phyloP scores from a whole-genome alignment of 83 land plant genomes.

The Isoetes engelmannii region DNA sequence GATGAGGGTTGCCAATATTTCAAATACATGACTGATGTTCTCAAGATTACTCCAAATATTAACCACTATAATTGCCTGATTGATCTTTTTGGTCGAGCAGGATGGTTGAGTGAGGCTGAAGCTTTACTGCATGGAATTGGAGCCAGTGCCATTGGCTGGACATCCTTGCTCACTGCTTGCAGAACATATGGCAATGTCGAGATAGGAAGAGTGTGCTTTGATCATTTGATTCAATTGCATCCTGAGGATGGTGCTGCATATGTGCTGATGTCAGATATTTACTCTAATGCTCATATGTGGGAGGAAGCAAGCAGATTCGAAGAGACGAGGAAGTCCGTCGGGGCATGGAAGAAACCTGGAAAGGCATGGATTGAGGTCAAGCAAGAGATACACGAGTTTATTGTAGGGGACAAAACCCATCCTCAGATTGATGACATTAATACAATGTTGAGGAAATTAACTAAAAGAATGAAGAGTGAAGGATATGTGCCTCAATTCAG shows the following conservation, averaged over 20 bases:
- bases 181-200: slow-evolving; percentile 5
- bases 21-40: slow-evolving; percentile 8
- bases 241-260: slow-evolving; percentile 3
- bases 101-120: background rate
- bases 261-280: slow-evolving; percentile 7
- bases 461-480: background rate
- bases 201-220: slow-evolving; percentile 1
- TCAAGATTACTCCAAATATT: slow-evolving; percentile 1
- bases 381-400: background rate
- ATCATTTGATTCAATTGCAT: background rate
- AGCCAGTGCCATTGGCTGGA: background rate
- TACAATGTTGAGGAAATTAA: background rate
- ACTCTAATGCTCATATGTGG: slow-evolving; percentile 13
- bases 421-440: no score
- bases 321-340: background rate
- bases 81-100: slow-evolving; percentile 13
- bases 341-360: slow-evolving; percentile 13
- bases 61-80: slow-evolving; percentile 10
- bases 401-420: slow-evolving; percentile 7
- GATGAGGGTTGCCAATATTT: slow-evolving; percentile 5
- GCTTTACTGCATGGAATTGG: slow-evolving; percentile 2
- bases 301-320: slow-evolving; percentile 3
- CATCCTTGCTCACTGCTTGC: slow-evolving; percentile 3
- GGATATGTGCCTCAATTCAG: background rate
- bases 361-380: slow-evolving; percentile 6